Evolutionary conservation across 139 green algal species (phyloP), one percentile per base, ranked within the genome.

Genomic region (Chlamydomonas eustigma): DNA sequence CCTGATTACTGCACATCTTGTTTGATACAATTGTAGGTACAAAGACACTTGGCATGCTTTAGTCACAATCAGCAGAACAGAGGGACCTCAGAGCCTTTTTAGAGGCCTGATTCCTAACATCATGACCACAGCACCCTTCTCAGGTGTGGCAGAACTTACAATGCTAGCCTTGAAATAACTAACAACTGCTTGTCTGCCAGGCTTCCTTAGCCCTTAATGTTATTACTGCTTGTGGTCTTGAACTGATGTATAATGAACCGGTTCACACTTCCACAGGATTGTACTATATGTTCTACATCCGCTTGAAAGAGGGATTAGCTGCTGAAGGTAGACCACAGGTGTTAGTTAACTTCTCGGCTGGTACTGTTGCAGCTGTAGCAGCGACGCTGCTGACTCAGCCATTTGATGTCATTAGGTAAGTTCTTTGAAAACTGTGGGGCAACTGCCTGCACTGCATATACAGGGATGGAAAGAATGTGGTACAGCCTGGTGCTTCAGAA

Each of bases 211-310:
- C 44, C 12, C 12, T 58, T 58, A 22, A 12, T 22, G 12, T 22
- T 58, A 12, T 28, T 58, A 22, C 44, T 22, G 12, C 44, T 58
- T 58, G 44, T 58, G 12, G 12, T 22, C 44, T 58, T 58, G 12
- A 58, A 58, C 44, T 28, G 12, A 22, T 58, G 12, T 58, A n/a
- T n/a, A n/a, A n/a, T n/a, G n/a, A n/a, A n/a, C n/a, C n/a, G n/a
- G n/a, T n/a, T n/a, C n/a, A n/a, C n/a, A n/a, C n/a, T 22, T 33
- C 28, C 31, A 39, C 80, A 86, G 95, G 87, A 0, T 69, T 98
- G 5, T 97, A 98, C 86, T 96, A 97, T 75, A 88, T 95, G 81
- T 87, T 97, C n/a, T 98, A 98, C 86, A 2, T 77, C 63, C 32
- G 35, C 39, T 37, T 74, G 73, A 25, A 80, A 22, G 33, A 51